Percentiles rank a stretch among this genome's conserved stretches.
phyloP scores from a whole-genome alignment of 129 eudicot genomes.

The Saposhnikovia divaricata region DNA sequence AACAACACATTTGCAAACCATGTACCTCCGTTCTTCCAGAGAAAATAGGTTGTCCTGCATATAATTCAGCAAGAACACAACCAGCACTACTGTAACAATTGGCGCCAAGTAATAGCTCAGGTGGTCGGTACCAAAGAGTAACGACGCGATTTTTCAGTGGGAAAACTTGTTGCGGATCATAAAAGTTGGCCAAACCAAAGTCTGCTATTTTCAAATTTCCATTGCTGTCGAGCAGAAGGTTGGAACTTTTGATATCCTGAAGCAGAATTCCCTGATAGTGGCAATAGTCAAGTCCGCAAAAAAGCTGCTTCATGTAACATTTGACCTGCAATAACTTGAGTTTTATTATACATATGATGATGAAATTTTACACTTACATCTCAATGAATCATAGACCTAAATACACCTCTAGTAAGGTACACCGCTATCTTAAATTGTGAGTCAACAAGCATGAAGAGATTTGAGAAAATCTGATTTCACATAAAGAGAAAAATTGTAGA shows the following conservation, averaged over 20 bases:
- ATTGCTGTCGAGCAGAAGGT: conserved; percentile 68
- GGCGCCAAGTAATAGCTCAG: conserved; percentile 89
- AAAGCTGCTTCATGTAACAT: conserved; percentile 74
- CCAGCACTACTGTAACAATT: conserved; percentile 71
- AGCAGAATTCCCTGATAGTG: conserved; percentile 74
- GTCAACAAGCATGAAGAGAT: background rate
- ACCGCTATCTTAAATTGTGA: background rate
- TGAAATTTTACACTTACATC: background rate
- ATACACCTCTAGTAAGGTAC: background rate
- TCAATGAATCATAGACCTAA: background rate
- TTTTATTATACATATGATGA: background rate
- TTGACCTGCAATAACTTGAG: conserved; percentile 46
- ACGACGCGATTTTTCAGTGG: conserved; percentile 85
- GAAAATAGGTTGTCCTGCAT: conserved; percentile 88
- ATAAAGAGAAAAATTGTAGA: no score
- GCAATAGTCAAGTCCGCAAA: conserved; percentile 81
- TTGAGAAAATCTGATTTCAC: background rate
- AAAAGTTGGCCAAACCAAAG: conserved; percentile 79
- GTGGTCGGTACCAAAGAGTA: conserved; percentile 92
- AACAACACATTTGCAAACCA: background rate
- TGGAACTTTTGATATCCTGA: conserved; percentile 86
- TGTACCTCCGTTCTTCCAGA: conserved; percentile 90
- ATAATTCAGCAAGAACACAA: conserved; percentile 85
- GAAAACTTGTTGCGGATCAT: conserved; percentile 52
- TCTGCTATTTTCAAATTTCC: conserved; percentile 84